Percentiles rank a stretch among this genome's conserved stretches.
These are phyloP conservation scores for Marasmius fiardii DNA, from an alignment of 1,284 basidiomycete genomes.

Conservation along the genomic window DNA sequence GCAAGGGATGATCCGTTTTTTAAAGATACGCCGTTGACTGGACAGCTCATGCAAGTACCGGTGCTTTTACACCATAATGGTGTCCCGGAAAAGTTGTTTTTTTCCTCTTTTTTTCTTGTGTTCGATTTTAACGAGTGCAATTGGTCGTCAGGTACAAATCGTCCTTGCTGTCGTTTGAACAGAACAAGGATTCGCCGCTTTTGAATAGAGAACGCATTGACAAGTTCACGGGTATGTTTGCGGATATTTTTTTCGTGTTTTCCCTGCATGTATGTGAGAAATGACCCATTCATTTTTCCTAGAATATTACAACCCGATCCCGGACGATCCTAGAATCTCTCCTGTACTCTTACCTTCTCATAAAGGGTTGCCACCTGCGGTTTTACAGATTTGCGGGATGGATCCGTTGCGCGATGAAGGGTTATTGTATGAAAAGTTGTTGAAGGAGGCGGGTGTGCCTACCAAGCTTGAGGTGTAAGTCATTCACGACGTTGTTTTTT, in stretches of 20 bases:
- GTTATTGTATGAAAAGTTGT: slow-evolving; percentile 10
- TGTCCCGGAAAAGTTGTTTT: slow-evolving; percentile 11
- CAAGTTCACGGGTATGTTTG: not conserved
- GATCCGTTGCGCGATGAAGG: slow-evolving; percentile 16
- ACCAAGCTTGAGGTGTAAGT: slow-evolving; percentile 14
- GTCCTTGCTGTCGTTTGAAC: slow-evolving; percentile 9
- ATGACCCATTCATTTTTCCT: too few species aligned
- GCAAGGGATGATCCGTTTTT: slow-evolving; percentile 14
- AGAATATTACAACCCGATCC: not conserved
- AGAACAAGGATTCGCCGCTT: slow-evolving; percentile 11
- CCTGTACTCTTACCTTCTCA: slow-evolving; percentile 9
- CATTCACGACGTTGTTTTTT: too few species aligned
- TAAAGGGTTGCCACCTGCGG: slow-evolving; percentile 9
- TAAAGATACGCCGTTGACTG: slow-evolving; percentile 5
- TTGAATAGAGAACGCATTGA: not conserved
- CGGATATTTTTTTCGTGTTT: too few species aligned
- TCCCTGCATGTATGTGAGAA: too few species aligned
- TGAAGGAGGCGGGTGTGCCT: slow-evolving; percentile 8
- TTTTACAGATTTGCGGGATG: slow-evolving; percentile 12
- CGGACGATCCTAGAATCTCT: slow-evolving; percentile 8
- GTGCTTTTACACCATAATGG: slow-evolving; percentile 3
- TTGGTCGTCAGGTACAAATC: slow-evolving; percentile 14
- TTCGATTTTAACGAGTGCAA: too few species aligned
- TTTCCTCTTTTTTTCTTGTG: not conserved
- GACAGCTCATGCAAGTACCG: slow-evolving; percentile 12